Evolutionary conservation across 495 filamentous ascomycete genomes (phyloP).

Genomic region (Aspergillus saccharolyticus): DNA sequence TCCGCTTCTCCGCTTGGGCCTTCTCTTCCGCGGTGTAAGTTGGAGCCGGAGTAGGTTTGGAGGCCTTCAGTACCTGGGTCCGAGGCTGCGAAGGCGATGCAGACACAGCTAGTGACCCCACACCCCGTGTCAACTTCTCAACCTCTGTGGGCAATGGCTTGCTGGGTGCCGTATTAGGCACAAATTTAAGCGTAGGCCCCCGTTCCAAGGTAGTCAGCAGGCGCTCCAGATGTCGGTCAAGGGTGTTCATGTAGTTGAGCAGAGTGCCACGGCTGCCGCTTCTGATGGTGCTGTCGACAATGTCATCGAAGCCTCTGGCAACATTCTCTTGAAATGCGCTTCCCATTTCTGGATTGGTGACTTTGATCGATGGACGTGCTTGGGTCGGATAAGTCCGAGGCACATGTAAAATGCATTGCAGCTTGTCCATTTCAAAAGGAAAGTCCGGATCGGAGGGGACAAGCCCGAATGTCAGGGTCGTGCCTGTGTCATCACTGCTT

Average conservation of each 20-base stretch:
- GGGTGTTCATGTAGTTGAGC: constrained; percentile 60
- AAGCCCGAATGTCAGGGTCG: constrained; percentile 58
- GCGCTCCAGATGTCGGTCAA: constrained; percentile 70
- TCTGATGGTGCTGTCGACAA: constrained; percentile 48
- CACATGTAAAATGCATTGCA: constrained; percentile 70
- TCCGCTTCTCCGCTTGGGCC: constrained; percentile 55
- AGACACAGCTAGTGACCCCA: constrained; percentile 9
- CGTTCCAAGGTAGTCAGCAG: constrained; percentile 67
- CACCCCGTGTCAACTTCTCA: constrained; percentile 41
- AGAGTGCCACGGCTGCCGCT: constrained; percentile 55
- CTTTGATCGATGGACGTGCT: constrained; percentile 51
- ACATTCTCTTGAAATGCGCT: constrained; percentile 76
- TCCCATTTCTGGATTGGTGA: constrained; percentile 76
- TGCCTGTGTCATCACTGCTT: constrained; percentile 46
- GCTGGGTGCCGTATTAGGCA: constrained; percentile 49
- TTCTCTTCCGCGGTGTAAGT: constrained; percentile 53
- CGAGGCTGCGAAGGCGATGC: not conserved
- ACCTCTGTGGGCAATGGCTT: constrained; percentile 38
- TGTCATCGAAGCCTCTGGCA: constrained; percentile 67
- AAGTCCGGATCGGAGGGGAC: constrained; percentile 85
- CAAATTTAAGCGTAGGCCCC: constrained; percentile 72
- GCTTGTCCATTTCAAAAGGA: constrained; percentile 66
- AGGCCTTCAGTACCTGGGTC: not conserved
- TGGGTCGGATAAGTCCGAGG: constrained; percentile 55
- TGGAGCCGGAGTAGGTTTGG: constrained; percentile 19